phyloP scores from a whole-genome alignment of 2,329 filamentous ascomycete species.

The Aspergillus eucalypticola region DNA sequence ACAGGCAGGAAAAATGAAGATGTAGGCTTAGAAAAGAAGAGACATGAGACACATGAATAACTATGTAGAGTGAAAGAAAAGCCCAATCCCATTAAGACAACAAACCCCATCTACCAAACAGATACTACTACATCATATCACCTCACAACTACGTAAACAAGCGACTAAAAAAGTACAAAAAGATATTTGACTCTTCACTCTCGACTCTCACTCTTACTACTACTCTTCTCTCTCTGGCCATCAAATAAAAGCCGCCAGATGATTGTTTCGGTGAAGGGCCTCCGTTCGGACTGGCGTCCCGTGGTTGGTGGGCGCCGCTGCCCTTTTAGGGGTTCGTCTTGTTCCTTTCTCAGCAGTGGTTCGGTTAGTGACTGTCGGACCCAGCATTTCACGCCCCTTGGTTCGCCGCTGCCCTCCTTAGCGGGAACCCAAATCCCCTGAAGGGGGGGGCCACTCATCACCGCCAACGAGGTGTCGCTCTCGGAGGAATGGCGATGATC shows the following conservation, averaged over 20 bases:
- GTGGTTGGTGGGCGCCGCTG: conserved; percentile 11
- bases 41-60: no score
- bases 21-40: no score
- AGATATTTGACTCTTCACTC: no score
- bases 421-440: conserved; percentile 15
- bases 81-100: no score
- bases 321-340: conserved; percentile 18
- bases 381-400: conserved; percentile 19
- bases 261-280: conserved; percentile 13
- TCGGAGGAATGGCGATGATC: conserved; percentile 24
- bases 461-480: conserved; percentile 16
- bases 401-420: conserved; percentile 17
- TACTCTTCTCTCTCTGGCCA: neutral
- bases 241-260: neutral
- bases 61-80: no score
- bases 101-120: no score
- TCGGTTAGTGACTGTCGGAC: conserved; percentile 17
- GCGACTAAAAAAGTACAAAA: no score
- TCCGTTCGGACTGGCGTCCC: conserved; percentile 9
- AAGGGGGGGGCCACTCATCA: conserved; percentile 15
- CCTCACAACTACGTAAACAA: no score
- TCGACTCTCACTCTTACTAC: no score
- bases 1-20: neutral
- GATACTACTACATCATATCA: no score
- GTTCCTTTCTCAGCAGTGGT: conserved; percentile 8